phyloP scores from a whole-genome alignment of 495 filamentous ascomycete species.

The Neurospora sp. region DNA sequence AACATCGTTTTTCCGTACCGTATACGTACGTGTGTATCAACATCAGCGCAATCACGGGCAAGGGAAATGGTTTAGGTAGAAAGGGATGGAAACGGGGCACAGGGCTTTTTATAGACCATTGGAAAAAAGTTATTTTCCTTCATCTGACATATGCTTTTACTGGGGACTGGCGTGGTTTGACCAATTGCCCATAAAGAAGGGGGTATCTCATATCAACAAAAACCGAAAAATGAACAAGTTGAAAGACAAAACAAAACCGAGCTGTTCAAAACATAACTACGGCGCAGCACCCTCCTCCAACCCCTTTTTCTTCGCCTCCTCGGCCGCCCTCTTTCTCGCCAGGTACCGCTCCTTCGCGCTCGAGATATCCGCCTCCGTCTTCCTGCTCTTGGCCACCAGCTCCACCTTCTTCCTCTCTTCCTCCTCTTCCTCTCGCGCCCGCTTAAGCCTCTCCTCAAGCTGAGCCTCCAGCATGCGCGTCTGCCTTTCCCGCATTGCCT shows the following conservation, averaged over 20 bases:
- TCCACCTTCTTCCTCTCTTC: constrained; percentile 58
- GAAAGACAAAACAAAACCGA: background rate
- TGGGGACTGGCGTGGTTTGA: background rate
- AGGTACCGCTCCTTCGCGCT: constrained; percentile 83
- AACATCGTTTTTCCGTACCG: background rate
- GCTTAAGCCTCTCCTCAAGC: constrained; percentile 63
- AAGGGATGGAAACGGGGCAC: background rate
- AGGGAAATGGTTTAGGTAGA: background rate
- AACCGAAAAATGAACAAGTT: background rate
- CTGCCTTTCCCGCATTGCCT: constrained; percentile 68
- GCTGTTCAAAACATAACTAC: background rate
- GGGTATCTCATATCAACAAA: background rate
- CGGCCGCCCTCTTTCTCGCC: constrained; percentile 72
- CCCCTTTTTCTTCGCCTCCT: constrained; percentile 51
- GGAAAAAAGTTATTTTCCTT: background rate
- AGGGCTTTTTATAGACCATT: background rate
- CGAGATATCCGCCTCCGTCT: constrained; percentile 70
- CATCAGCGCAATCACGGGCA: background rate
- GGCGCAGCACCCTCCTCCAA: constrained; percentile 5
- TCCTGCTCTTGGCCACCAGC: constrained; percentile 58
- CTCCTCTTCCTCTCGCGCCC: constrained; percentile 64
- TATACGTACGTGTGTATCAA: background rate
- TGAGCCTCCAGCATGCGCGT: constrained; percentile 80
- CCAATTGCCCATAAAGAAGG: background rate
- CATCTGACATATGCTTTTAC: background rate